These are phyloP conservation scores for Didymella arachidicola DNA, from an alignment of 2,329 filamentous ascomycete species.

Conservation along the genomic window DNA sequence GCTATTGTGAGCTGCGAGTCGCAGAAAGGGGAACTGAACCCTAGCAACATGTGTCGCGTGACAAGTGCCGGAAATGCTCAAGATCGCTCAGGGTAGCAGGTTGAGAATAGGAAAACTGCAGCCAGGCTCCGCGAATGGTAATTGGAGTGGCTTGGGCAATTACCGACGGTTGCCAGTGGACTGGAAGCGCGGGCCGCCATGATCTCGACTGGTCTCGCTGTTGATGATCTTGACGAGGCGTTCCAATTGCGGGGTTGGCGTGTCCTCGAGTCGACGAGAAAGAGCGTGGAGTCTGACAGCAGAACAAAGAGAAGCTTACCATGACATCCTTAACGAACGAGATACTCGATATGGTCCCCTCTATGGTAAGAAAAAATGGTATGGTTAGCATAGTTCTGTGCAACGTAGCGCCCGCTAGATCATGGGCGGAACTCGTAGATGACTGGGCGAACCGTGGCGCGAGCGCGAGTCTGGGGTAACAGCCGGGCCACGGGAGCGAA, in stretches of 20 bases:
- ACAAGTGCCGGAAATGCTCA: conserved; percentile 33
- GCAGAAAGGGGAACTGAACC: conserved; percentile 25
- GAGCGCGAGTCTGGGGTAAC: conserved; percentile 41
- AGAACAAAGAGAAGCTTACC: conserved; percentile 62
- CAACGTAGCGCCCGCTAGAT: conserved; percentile 27
- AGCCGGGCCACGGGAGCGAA: conserved; percentile 27
- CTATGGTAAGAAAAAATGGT: conserved; percentile 54
- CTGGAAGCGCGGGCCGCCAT: conserved; percentile 34
- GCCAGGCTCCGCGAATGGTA: conserved; percentile 29
- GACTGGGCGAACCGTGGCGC: conserved; percentile 39
- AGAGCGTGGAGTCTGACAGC: conserved; percentile 17
- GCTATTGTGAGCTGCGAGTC: conserved; percentile 42
- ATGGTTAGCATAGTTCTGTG: conserved; percentile 37
- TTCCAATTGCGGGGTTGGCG: conserved; percentile 43
- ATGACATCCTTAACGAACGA: conserved; percentile 84
- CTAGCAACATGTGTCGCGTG: conserved; percentile 38
- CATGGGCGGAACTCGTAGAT: conserved; percentile 28
- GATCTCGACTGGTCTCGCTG: conserved; percentile 34
- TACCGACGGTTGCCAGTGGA: conserved; percentile 25
- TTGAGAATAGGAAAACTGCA: conserved; percentile 21
- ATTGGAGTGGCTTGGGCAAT: conserved; percentile 38
- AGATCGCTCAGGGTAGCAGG: conserved; percentile 29
- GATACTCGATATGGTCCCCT: conserved; percentile 83
- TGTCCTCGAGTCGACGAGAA: conserved; percentile 31
- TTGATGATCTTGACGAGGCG: conserved; percentile 33